These are phyloP conservation scores for Amoebophrya sp. DNA, from an alignment of 169 alveolate species.

Conservation along the genomic window DNA sequence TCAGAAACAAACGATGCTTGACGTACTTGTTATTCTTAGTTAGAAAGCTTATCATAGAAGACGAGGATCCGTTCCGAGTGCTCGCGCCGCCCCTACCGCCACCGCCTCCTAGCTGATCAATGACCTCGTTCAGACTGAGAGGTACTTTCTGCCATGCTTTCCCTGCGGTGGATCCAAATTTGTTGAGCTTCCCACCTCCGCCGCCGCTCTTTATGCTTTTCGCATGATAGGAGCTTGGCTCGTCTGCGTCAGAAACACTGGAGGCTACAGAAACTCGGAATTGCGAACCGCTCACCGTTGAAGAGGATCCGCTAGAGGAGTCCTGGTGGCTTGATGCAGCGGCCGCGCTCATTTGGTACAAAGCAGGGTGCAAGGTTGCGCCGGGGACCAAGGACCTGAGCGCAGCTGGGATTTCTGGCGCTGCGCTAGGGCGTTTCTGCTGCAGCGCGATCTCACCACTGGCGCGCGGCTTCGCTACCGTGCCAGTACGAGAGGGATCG, in stretches of 20 bases:
- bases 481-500: too few relatives aligned
- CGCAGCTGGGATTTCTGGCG: neutral
- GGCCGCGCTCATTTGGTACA: neutral
- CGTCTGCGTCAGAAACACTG: neutral
- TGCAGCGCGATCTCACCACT: too few relatives aligned
- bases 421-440: neutral
- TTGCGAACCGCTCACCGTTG: constrained; percentile 1
- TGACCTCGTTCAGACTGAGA: neutral
- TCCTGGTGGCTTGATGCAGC: neutral
- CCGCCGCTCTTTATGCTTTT: neutral
- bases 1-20: too few relatives aligned
- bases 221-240: neutral
- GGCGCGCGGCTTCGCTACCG: too few relatives aligned
- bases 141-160: neutral
- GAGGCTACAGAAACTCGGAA: neutral
- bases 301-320: too few relatives aligned
- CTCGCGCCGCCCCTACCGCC: too few relatives aligned
- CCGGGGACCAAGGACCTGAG: neutral
- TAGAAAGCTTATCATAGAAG: too few relatives aligned
- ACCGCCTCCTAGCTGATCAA: too few relatives aligned
- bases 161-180: neutral
- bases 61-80: too few relatives aligned
- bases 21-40: too few relatives aligned
- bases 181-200: neutral
- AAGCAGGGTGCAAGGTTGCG: neutral